Conservation (phyloP, 176 grass and related monocot species). For the Oryza nivara region DNA sequence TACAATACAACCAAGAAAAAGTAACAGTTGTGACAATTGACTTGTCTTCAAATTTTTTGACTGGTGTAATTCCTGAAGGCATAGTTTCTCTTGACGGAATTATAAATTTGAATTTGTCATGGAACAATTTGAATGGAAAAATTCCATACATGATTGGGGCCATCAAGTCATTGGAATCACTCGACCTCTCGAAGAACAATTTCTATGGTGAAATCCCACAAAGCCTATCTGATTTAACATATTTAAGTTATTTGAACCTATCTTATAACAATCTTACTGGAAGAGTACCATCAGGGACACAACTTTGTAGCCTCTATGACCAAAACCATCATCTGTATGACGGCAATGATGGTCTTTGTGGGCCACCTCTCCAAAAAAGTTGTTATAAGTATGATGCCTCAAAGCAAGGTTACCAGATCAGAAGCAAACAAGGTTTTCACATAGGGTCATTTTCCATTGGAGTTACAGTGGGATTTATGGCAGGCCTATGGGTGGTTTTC, state of each 20-base stretch:
- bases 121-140: slow-evolving; percentile 10
- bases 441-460: background rate
- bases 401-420: background rate
- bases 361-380: background rate
- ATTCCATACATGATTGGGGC: slow-evolving; percentile 13
- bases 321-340: slow-evolving; percentile 24
- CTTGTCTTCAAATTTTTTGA: slow-evolving; percentile 31
- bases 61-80: background rate
- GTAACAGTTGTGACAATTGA: slow-evolving; percentile 26
- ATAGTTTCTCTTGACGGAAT: slow-evolving; percentile 12
- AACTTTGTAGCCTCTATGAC: background rate
- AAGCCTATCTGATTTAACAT: background rate
- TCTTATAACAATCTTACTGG: slow-evolving; percentile 39
- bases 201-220: slow-evolving; percentile 24
- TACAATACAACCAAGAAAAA: background rate
- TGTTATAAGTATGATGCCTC: background rate
- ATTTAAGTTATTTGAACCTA: too few relatives aligned
- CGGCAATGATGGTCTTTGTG: slow-evolving; percentile 42
- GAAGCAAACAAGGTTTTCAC: background rate
- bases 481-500: slow-evolving; percentile 34
- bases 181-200: slow-evolving; percentile 41
- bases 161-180: slow-evolving; percentile 38
- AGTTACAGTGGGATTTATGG: background rate
- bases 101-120: slow-evolving; percentile 27
- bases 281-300: slow-evolving; percentile 35